Evolutionary conservation across 371 early-diverging fungal species (phyloP).

Genomic region (Lichtheimia corymbifera): DNA sequence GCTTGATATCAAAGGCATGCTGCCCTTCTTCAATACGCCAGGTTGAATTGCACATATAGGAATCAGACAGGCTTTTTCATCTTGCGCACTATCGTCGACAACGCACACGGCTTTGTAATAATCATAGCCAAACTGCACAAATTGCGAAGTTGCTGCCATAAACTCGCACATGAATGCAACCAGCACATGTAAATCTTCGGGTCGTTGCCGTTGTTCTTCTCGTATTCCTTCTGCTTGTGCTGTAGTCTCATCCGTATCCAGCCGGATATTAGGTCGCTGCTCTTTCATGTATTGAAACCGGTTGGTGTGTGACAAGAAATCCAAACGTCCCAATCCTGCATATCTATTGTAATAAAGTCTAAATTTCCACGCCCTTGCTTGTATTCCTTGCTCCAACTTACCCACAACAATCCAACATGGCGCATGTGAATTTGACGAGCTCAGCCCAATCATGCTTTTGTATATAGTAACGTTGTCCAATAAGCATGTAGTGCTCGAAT

Average conservation of each 20-base stretch:
- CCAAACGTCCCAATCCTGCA: constrained; percentile 28
- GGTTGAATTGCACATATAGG: constrained; percentile 47
- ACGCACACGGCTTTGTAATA: constrained; percentile 46
- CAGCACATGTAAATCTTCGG: constrained; percentile 18
- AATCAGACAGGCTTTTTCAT: constrained; percentile 45
- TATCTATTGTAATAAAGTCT: constrained; percentile 15
- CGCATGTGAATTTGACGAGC: constrained; percentile 36
- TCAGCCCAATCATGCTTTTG: constrained; percentile 39
- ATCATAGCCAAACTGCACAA: constrained; percentile 43
- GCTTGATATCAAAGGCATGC: neutral
- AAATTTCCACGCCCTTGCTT: neutral
- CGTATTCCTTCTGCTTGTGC: neutral
- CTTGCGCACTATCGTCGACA: constrained; percentile 18
- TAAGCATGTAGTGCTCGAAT: constrained; percentile 43
- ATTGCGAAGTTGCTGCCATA: constrained; percentile 36
- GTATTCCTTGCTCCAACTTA: constrained; percentile 7
- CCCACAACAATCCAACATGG: constrained; percentile 45
- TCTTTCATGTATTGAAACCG: constrained; percentile 43
- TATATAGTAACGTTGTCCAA: constrained; percentile 47
- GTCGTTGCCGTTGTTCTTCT: constrained; percentile 1
- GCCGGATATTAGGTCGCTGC: constrained; percentile 29
- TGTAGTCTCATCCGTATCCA: constrained; percentile 22
- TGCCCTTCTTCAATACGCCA: neutral
- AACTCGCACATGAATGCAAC: constrained; percentile 47
- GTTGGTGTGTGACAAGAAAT: constrained; percentile 28